Evolutionary conservation across 163 green algal species (phyloP), one percentile per base, ranked within the genome.

Genomic region (Volvox carteri): DNA sequence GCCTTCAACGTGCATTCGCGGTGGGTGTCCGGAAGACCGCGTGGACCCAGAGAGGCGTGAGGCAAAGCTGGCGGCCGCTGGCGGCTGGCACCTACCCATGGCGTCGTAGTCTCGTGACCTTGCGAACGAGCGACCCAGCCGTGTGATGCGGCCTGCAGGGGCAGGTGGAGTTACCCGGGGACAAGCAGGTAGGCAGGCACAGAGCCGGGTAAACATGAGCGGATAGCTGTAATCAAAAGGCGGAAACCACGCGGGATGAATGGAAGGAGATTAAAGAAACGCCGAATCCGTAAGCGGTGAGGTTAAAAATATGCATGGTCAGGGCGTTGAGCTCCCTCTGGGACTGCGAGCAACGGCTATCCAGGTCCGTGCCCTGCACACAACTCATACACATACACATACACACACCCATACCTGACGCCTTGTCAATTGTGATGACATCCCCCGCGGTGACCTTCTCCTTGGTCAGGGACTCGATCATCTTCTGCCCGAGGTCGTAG

Each of bases 371-470:
- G 14, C 62, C 23, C n/a, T n/a, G n/a, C n/a, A n/a, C n/a, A n/a
- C n/a, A n/a, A n/a, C n/a, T n/a, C n/a, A n/a, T n/a, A n/a, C n/a
- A n/a, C n/a, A n/a, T n/a, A n/a, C n/a, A n/a, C n/a, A n/a, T n/a
- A n/a, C n/a, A n/a, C n/a, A n/a, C n/a, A n/a, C n/a, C 44, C 91
- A 73, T 50, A 95, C 92, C 98, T 81, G 90, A 97, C 30, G 96
- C 95, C 89, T 99, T 99, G 93, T 99, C 98, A 73, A 99, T 99
- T 30, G 96, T 95, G 50, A 99, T 97, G 25, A 99, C 95, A 84
- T 99, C 98, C 5, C 98, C 98, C 23, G 97, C 96, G 25, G 96
- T 94, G n/a, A 99, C 96, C 90, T 98, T 98, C 73, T 97, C 97
- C 87, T 97, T 96, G 23, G 92, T 91, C 16, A 99, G 89, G 1